Conservation (phyloP, 2,329 filamentous ascomycete genomes). For the Nigrograna mackinnonii region DNA sequence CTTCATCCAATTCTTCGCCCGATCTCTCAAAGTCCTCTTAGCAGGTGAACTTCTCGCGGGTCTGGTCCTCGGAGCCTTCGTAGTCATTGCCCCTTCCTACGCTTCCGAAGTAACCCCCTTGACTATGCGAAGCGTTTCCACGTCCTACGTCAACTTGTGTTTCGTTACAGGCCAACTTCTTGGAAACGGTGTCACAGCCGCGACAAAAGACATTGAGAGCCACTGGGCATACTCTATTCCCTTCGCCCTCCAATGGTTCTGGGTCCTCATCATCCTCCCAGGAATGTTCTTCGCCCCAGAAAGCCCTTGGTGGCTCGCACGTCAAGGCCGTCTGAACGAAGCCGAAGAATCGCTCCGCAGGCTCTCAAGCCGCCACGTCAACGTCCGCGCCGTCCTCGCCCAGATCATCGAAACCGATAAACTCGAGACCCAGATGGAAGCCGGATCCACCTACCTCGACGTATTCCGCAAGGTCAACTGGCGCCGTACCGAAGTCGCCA, state of each 20-base stretch:
- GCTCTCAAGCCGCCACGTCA: slow-evolving; percentile 56
- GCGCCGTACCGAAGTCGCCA: slow-evolving; percentile 72
- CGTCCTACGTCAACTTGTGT: slow-evolving; percentile 64
- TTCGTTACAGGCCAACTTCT: slow-evolving; percentile 66
- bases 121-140: slow-evolving; percentile 60
- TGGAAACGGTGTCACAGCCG: slow-evolving; percentile 45
- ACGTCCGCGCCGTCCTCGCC: slow-evolving; percentile 63
- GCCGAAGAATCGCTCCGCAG: slow-evolving; percentile 68
- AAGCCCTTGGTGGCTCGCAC: slow-evolving; percentile 76
- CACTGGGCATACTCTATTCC: slow-evolving; percentile 67
- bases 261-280: slow-evolving; percentile 66
- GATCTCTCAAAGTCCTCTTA: slow-evolving; percentile 58
- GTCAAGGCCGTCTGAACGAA: slow-evolving; percentile 64
- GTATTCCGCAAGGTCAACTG: slow-evolving; percentile 78
- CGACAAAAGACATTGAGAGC: slow-evolving; percentile 38
- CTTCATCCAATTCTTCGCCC: slow-evolving; percentile 67
- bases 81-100: slow-evolving; percentile 63
- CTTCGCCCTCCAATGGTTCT: slow-evolving; percentile 75
- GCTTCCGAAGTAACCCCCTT: slow-evolving; percentile 68
- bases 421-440: slow-evolving; percentile 60
- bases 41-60: slow-evolving; percentile 64
- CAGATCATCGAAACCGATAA: slow-evolving; percentile 89
- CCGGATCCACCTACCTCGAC: slow-evolving; percentile 73
- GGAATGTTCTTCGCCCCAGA: slow-evolving; percentile 70
- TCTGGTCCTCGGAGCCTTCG: slow-evolving; percentile 63